Base-by-base conservation (phyloP, 2,329 filamentous ascomycete species). In the Pyrenochaeta sp. region DNA sequence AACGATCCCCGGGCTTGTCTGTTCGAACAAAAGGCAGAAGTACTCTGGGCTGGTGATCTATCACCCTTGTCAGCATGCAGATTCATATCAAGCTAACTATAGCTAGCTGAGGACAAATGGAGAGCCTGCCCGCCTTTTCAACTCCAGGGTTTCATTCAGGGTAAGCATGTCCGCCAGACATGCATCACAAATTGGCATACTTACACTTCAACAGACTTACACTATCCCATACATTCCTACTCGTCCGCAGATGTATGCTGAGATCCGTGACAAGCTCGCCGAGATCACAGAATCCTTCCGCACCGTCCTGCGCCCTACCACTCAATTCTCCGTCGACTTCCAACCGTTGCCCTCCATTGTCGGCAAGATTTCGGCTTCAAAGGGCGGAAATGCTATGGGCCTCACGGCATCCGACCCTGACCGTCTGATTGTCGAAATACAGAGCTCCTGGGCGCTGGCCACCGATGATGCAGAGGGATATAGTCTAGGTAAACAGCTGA, bases 241-340 rank as follows among this genome's bases (percentile, higher is more conserved):
- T n/a, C 63, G 69, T 3, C 66, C 69, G 0, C 62, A 69, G 12
- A 71, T 77, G 50, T 75, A 78, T 54, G 51, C 50, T 15, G 69
- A 74, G 37, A 75, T 77, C 39, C 65, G 64, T 12, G 60, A 67
- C 31, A 69, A 72, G 37, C 73, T 70, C 45, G 43, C 51, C 5
- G 15, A 63, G 0, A 61, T 76, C 45, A 56, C 67, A 1, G 49
- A 36, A n/a, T 56, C 56, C 2, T 67, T 69, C 51, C 63, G 73
- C 14, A 65, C 32, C 30, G 18, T 31, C 6, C 54, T 55, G 0
- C 60, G 44, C 31, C 44, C 60, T 9, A 59, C 56, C 9, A 33
- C 60, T 27, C 60, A 67, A 33, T 67, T 64, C 50, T 61, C 51
- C 33, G 54, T 66, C 39, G 65, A 68, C 51, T 67, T 68, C 47